A percentile compares a stretch with the other conserved stretches of the same genome.
phyloP scores from a whole-genome alignment of 1,284 basidiomycete genomes.

The Trichosporon ovoides region DNA sequence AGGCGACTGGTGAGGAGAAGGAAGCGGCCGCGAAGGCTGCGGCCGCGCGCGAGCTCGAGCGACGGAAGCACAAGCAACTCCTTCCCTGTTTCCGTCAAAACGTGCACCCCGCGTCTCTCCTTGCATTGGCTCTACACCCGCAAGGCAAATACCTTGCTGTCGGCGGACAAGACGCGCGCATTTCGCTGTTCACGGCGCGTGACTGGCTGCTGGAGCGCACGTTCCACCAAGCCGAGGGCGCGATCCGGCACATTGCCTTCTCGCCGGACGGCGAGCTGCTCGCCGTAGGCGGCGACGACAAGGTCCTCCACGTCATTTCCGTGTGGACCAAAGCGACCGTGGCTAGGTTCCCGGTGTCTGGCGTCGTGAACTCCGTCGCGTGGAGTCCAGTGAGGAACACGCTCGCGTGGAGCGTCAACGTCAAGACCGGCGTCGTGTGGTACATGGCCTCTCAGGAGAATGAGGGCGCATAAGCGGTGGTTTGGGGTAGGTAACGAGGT shows the following conservation, averaged over 20 bases:
- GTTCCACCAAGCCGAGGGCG: constrained; percentile 33
- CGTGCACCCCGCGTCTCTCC: constrained; percentile 26
- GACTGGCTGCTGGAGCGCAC: constrained; percentile 40
- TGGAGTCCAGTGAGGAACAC: constrained; percentile 37
- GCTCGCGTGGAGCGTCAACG: constrained; percentile 35
- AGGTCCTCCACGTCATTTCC: constrained; percentile 32
- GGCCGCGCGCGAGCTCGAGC: constrained; percentile 16
- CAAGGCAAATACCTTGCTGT: constrained; percentile 33
- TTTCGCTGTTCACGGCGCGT: constrained; percentile 32
- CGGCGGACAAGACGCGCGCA: constrained; percentile 40
- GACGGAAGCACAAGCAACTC: constrained; percentile 28
- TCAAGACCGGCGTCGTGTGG: constrained; percentile 29
- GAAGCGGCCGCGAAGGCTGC: constrained; percentile 8
- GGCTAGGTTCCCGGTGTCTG: constrained; percentile 25
- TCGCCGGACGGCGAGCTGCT: constrained; percentile 40
- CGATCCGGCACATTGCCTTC: constrained; percentile 38
- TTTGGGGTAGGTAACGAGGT: too few relatives aligned
- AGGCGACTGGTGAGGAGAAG: constrained; percentile 5
- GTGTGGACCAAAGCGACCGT: constrained; percentile 28
- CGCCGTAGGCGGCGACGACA: constrained; percentile 40
- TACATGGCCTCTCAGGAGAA: constrained; percentile 33
- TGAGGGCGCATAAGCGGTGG: background rate
- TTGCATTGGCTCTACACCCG: constrained; percentile 33
- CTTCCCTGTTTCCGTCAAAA: constrained; percentile 25
- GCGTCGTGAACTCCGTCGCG: constrained; percentile 27